Base-by-base conservation (phyloP, 352 stramenopile species). In the Phytophthora megakarya region DNA sequence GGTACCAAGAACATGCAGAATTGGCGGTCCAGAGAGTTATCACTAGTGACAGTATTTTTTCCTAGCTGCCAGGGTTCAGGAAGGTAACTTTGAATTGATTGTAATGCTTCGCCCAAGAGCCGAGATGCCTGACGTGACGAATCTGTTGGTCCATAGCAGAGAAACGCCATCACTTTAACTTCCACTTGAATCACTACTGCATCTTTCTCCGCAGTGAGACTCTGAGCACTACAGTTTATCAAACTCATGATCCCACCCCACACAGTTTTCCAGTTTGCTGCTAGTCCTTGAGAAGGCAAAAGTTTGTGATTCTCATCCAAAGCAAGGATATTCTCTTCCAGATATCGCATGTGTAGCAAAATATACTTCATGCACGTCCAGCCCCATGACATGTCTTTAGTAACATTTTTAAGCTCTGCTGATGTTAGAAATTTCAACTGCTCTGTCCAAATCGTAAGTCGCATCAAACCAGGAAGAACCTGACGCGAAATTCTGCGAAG, bases 401-500 rank as follows among this genome's bases (percentile, higher is more conserved):
- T 47, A 5, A 26, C 13, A n/a, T 33, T 46, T 11, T 59, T 16
- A 15, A 72, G 19, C 11, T 50, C 23, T 9, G 37, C 60, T 3
- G 23, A 39, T 0, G 48, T 49, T 16, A 82, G 10, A 5, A 80
- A 54, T 13, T 67, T 16, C 8, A 78, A n/a, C 7, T 85, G 53
- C 0, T 72, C 59, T 7, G 75, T 74, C 84, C 84, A 91, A 7
- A 88, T 35, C 10, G 60, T 48, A n/a, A 93, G 42, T 2, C 78
- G 66, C 52, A 90, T 65, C 1, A 93, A 55, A 0, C 78, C 72
- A 6, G 81, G 80, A 7, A 91, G 67, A 22, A 84, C 49, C 44
- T 93, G 84, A 1, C 65, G 68, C 13, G 79, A 79, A 35, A 93
- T 90, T 15, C 84, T 69, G 9, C 76, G 76, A 25, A 93, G 73